Conservation (phyloP, 208 protist genomes). For the Trypanosoma congolense region DNA sequence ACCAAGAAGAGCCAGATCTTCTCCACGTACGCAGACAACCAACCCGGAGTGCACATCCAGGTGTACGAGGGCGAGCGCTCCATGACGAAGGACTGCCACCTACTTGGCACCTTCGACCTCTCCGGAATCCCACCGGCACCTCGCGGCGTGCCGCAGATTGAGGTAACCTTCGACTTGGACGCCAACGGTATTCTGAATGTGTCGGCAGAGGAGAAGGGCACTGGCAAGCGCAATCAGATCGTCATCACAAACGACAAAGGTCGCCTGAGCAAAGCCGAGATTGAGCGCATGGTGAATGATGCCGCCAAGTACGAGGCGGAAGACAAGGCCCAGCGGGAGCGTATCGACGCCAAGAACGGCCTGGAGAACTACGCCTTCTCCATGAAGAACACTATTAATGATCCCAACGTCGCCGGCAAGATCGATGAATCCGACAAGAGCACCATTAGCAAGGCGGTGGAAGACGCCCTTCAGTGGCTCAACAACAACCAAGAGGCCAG, state of each 20-base stretch:
- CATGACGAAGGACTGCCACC: conserved; percentile 89
- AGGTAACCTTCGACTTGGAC: conserved; percentile 99
- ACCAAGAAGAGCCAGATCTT: conserved; percentile 86
- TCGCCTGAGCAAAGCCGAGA: conserved; percentile 78
- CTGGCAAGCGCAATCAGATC: conserved; percentile 79
- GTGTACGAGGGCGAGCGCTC: conserved; percentile 93
- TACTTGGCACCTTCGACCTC: conserved; percentile 93
- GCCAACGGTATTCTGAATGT: conserved; percentile 97
- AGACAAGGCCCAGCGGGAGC: conserved; percentile 79
- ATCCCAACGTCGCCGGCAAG: conserved; percentile 71
- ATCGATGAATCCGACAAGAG: conserved; percentile 46
- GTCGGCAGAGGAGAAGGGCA: conserved; percentile 90
- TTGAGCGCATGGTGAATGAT: conserved; percentile 88
- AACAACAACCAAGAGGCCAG: conserved; percentile 69
- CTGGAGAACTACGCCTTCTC: conserved; percentile 92
- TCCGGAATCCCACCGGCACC: conserved; percentile 65
- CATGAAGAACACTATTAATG: conserved; percentile 80
- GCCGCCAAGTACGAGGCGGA: conserved; percentile 79
- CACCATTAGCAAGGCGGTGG: conserved; percentile 56
- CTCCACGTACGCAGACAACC: conserved; percentile 85
- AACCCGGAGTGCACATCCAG: conserved; percentile 87
- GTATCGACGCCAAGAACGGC: conserved; percentile 78
- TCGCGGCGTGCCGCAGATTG: conserved; percentile 95
- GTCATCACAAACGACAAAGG: conserved; percentile 92
- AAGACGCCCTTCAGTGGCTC: conserved; percentile 85